Percentiles rank a stretch among this genome's conserved stretches.
Evolutionary conservation across 176 grass and related monocot species (phyloP).

Genomic region (Rhynchospora pubera): DNA sequence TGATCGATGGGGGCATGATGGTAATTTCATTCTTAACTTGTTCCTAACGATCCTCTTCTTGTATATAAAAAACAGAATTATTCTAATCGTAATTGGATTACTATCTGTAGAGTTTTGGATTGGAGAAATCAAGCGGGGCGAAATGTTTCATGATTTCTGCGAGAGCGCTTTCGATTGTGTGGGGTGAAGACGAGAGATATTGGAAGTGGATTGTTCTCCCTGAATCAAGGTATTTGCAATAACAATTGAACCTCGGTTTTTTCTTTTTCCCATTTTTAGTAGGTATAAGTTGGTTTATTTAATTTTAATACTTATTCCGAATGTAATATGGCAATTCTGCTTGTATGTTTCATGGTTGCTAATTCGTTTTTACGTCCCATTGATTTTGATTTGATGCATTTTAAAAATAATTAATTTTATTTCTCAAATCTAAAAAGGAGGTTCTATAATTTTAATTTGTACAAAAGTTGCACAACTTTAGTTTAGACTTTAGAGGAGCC

Average conservation of each 20-base stretch:
- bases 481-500: too few species aligned
- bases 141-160: conserved; percentile 40
- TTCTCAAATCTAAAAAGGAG: too few species aligned
- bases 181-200: conserved; percentile 16
- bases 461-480: too few species aligned
- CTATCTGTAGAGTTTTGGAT: conserved; percentile 25
- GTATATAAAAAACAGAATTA: neutral
- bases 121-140: conserved; percentile 25
- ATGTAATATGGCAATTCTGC: neutral
- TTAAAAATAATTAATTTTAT: too few species aligned
- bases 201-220: conserved; percentile 25
- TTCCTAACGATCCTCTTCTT: neutral
- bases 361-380: too few species aligned
- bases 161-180: conserved; percentile 10
- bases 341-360: neutral
- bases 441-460: too few species aligned
- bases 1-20: conserved; percentile 16
- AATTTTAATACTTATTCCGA: neutral
- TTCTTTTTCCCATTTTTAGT: neutral
- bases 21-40: conserved; percentile 4
- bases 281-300: neutral
- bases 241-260: neutral
- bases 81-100: neutral
- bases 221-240: conserved; percentile 18
- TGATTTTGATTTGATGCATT: too few species aligned